Percentiles rank a stretch among this genome's conserved stretches.
Evolutionary conservation across 1,139 yeast genomes (phyloP).

Genomic region (Candida sp.): DNA sequence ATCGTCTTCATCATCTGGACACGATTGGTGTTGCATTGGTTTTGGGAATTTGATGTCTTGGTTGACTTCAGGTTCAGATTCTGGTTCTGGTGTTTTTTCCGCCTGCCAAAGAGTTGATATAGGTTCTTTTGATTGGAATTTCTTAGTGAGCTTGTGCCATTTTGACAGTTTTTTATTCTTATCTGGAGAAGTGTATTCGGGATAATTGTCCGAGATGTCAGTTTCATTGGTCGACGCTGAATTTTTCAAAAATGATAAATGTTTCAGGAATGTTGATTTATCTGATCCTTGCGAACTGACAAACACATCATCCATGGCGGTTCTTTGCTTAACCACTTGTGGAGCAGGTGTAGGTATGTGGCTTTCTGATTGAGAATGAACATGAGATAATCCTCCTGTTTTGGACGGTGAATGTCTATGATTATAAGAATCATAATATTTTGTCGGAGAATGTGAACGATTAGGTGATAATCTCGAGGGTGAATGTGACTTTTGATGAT

Average conservation of each 20-base stretch:
- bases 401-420: constrained; percentile 1
- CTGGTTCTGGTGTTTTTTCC: background rate
- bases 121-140: constrained; percentile 36
- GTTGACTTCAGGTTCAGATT: background rate
- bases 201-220: background rate
- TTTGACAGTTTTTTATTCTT: constrained; percentile 22
- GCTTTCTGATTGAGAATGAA: background rate
- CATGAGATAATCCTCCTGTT: background rate
- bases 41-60: background rate
- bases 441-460: constrained; percentile 6
- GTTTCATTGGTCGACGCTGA: constrained; percentile 6
- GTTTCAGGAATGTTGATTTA: constrained; percentile 12
- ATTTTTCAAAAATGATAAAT: constrained; percentile 10
- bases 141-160: constrained; percentile 28
- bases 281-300: constrained; percentile 15
- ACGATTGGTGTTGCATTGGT: background rate
- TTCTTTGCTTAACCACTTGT: constrained; percentile 10
- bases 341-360: constrained; percentile 4
- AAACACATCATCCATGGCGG: constrained; percentile 25
- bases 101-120: constrained; percentile 22
- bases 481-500: constrained; percentile 7
- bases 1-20: background rate
- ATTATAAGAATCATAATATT: background rate
- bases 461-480: constrained; percentile 12
- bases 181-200: constrained; percentile 2